Conservation (phyloP, 306 rosid genomes). For the Prunus salicina region DNA sequence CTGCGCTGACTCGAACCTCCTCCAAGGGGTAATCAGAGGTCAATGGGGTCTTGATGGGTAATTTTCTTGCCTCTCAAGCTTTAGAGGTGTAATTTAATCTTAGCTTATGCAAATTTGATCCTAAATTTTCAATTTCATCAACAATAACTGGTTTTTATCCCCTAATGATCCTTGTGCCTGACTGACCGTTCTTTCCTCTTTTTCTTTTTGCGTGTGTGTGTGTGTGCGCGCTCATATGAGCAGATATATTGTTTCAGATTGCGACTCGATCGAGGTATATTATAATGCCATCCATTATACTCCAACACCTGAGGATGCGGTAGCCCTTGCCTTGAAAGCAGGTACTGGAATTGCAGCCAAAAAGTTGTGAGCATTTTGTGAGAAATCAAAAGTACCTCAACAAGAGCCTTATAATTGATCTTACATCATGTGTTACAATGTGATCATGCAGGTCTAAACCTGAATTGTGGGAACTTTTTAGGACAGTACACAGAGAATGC, state of each 20-base stretch:
- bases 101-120: neutral
- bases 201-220: too few species aligned
- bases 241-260: slow-evolving; percentile 81
- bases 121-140: too few species aligned
- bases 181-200: neutral
- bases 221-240: neutral
- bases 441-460: slow-evolving; percentile 63
- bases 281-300: slow-evolving; percentile 50
- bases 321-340: slow-evolving; percentile 80
- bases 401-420: neutral
- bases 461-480: slow-evolving; percentile 63
- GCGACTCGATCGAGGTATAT: slow-evolving; percentile 71
- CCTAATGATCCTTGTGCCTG: neutral
- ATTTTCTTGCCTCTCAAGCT: neutral
- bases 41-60: slow-evolving; percentile 83
- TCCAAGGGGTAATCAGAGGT: slow-evolving; percentile 61
- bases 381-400: neutral
- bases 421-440: neutral
- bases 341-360: slow-evolving; percentile 28
- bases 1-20: slow-evolving; percentile 80
- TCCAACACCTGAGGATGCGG: slow-evolving; percentile 78
- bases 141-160: too few species aligned
- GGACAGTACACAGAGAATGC: slow-evolving; percentile 57
- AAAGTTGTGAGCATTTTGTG: neutral
- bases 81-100: neutral